These are phyloP conservation scores for Kappamyces sp. DNA, from an alignment of 192 early-diverging fungal genomes.

Conservation along the genomic window DNA sequence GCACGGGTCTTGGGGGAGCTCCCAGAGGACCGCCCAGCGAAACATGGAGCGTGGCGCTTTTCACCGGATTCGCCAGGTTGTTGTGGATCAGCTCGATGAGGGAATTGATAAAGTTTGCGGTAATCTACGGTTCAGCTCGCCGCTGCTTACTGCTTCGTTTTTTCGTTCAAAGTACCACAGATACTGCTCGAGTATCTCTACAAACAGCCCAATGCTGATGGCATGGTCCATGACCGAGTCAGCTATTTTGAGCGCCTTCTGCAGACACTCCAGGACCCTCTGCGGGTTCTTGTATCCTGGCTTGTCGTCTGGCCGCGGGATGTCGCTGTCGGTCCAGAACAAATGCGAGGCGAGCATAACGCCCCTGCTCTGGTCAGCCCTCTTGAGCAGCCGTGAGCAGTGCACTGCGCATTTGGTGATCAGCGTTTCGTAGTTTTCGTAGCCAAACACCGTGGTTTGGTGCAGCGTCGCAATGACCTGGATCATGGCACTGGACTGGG, in stretches of 20 bases:
- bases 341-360: constrained; percentile 79
- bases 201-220: constrained; percentile 88
- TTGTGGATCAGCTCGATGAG: constrained; percentile 92
- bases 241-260: constrained; percentile 92
- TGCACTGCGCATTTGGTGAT: constrained; percentile 87
- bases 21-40: constrained; percentile 1
- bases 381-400: constrained; percentile 83
- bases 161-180: constrained; percentile 92
- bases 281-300: constrained; percentile 79
- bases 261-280: constrained; percentile 82
- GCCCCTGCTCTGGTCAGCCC: constrained; percentile 89
- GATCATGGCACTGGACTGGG: constrained; percentile 84
- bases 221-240: constrained; percentile 87
- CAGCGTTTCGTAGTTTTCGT: constrained; percentile 93
- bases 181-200: constrained; percentile 94
- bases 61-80: constrained; percentile 39
- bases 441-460: constrained; percentile 71
- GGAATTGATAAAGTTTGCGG: constrained; percentile 87
- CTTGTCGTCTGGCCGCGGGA: constrained; percentile 50
- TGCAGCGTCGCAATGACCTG: constrained; percentile 83
- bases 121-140: constrained; percentile 49
- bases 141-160: constrained; percentile 67
- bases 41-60: background rate
- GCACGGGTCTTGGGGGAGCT: background rate
- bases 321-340: constrained; percentile 70